These are phyloP conservation scores for Corrigiola litoralis DNA, from an alignment of 179 eudicot genomes.

Conservation along the genomic window DNA sequence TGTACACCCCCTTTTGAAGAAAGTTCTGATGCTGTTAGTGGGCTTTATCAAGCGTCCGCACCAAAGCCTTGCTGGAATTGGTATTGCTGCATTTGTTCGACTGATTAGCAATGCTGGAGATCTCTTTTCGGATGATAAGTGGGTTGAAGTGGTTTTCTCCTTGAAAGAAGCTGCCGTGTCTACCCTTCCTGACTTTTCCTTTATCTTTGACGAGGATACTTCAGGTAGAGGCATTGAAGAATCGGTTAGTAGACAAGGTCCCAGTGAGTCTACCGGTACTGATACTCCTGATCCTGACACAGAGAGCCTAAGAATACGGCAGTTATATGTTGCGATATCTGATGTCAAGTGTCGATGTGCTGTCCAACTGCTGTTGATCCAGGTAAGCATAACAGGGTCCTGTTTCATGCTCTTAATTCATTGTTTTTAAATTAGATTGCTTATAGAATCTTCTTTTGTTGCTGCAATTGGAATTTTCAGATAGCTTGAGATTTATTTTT, in stretches of 20 bases:
- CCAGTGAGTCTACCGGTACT: slow-evolving; percentile 42
- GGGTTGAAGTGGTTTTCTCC: slow-evolving; percentile 82
- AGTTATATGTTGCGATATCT: slow-evolving; percentile 60
- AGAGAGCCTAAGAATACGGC: slow-evolving; percentile 41
- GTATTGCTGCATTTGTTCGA: slow-evolving; percentile 95
- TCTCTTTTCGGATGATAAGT: slow-evolving; percentile 75
- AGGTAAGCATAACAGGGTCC: slow-evolving; percentile 38
- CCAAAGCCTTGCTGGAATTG: slow-evolving; percentile 97
- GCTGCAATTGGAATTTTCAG: too few relatives aligned
- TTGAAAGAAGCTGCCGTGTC: slow-evolving; percentile 76
- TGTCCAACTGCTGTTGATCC: slow-evolving; percentile 86
- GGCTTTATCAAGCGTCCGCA: slow-evolving; percentile 92
- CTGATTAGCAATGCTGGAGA: slow-evolving; percentile 91
- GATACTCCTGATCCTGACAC: slow-evolving; percentile 39
- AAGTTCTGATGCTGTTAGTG: slow-evolving; percentile 72
- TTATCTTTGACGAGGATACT: slow-evolving; percentile 37
- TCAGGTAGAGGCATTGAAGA: slow-evolving; percentile 39
- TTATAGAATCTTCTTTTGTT: too few relatives aligned
- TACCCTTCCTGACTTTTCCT: slow-evolving; percentile 86
- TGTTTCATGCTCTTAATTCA: not conserved
- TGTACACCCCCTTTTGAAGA: slow-evolving; percentile 76
- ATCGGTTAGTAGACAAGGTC: slow-evolving; percentile 26
- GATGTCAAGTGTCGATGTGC: slow-evolving; percentile 85
- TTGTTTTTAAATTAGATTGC: not conserved
- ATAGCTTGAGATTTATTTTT: too few relatives aligned